phyloP scores from a whole-genome alignment of 2,329 filamentous ascomycete species.

The Fusarium cicatricum region DNA sequence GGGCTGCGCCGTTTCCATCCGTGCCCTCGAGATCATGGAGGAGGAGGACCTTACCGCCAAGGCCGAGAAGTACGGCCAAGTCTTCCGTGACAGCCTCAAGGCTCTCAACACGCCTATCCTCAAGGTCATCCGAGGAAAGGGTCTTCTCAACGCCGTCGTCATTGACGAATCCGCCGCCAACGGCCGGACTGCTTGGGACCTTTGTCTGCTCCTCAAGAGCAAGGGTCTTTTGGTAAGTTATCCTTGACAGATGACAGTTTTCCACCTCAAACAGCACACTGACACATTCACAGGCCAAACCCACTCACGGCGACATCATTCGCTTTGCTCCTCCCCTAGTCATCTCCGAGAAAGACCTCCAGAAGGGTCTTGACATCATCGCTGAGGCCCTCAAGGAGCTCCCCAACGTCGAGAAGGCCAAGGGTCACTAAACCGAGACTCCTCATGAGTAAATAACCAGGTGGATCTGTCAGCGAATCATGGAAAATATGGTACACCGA shows the following conservation, averaged over 20 bases:
- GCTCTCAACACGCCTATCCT: constrained; percentile 84
- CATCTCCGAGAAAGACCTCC: constrained; percentile 88
- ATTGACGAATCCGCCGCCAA: constrained; percentile 90
- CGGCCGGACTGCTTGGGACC: constrained; percentile 92
- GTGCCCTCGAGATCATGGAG: constrained; percentile 90
- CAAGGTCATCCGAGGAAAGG: constrained; percentile 86
- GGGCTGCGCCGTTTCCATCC: constrained; percentile 93
- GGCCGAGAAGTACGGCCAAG: constrained; percentile 79
- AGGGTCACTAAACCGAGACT: constrained; percentile 46
- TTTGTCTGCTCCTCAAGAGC: constrained; percentile 93
- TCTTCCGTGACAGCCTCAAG: constrained; percentile 82
- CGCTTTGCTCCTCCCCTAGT: constrained; percentile 95
- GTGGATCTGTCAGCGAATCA: constrained; percentile 36
- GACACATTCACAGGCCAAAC: constrained; percentile 76
- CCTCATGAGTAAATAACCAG: constrained; percentile 7
- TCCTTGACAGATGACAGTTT: background rate
- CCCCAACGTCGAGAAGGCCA: constrained; percentile 61
- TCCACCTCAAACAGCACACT: background rate
- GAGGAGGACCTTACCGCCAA: constrained; percentile 89
- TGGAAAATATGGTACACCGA: constrained; percentile 16
- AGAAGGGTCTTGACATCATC: constrained; percentile 80
- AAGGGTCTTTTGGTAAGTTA: constrained; percentile 87
- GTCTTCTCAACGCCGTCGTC: constrained; percentile 92
- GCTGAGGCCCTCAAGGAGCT: constrained; percentile 83
- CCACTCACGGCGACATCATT: constrained; percentile 98